These are phyloP conservation scores for Penicillium pulvis DNA, from an alignment of 495 filamentous ascomycete species.

Conservation along the genomic window DNA sequence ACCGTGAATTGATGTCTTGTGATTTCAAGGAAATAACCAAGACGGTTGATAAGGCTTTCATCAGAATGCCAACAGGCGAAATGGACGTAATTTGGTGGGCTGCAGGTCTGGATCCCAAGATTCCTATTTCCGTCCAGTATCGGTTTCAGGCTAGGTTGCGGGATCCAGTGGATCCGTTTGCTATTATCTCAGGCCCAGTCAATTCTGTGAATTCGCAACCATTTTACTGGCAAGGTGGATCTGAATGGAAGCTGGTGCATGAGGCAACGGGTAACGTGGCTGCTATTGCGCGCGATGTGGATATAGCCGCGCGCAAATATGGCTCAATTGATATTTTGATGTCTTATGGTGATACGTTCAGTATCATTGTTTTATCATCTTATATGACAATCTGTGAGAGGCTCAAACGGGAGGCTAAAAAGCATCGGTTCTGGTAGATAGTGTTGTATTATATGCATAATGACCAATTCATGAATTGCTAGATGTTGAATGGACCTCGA, in stretches of 20 bases:
- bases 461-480: not conserved
- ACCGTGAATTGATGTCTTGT: not conserved
- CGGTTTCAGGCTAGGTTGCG: not conserved
- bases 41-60: not conserved
- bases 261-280: not conserved
- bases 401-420: not conserved
- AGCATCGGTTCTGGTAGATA: not conserved
- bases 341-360: conserved; percentile 2
- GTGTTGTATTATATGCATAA: not conserved
- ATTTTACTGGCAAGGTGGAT: not conserved
- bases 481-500: conserved; percentile 21
- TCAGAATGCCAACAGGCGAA: not conserved
- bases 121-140: not conserved
- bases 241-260: not conserved
- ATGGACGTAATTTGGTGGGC: not conserved
- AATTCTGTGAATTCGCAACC: not conserved
- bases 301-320: not conserved
- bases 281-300: conserved; percentile 1
- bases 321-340: conserved; percentile 1
- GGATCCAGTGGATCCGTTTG: not conserved
- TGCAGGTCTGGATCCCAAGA: not conserved
- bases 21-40: not conserved
- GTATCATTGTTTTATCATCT: not conserved
- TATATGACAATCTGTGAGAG: not conserved
- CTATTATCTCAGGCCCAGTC: not conserved